Base-by-base conservation (phyloP, 495 filamentous ascomycete species). In the Hypoxylon lenormandii region DNA sequence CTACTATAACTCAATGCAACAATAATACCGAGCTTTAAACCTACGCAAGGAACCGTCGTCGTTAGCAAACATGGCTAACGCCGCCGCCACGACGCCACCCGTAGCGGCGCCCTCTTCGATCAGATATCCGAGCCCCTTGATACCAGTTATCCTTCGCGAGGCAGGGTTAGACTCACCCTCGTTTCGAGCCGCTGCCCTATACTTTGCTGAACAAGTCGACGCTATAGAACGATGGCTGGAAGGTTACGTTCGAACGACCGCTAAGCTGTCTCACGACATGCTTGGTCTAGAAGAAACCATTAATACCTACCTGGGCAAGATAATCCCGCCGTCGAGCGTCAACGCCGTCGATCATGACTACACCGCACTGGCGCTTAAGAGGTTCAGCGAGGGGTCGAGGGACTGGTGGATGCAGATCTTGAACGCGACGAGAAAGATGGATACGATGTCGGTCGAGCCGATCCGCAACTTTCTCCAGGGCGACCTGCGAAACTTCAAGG, bases 121-220 rank as follows among this genome's bases (percentile, higher is more conserved):
- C 42, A 78, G 75, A 46, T 66, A 66, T 46, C 55, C 80, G 43
- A 71, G 78, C 62, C 79, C 79, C 43, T 76, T 81, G 36, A 81
- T 86, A 37, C 94, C 95, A n/a, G 96, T 98, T 26, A 86, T 87
- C 47, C 85, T 97, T 59, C 93, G 92, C 82, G 95, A 98, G 85
- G 95, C 95, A 48, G 91, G 93, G 26, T 89, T 97, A 79, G 95
- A 98, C 79, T 95, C 92, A 2, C 95, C 95, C 19, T 96, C 94
- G 37, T 98, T 98, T 78, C 90, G 95, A 63, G 91, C 93, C 30
- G 91, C 92, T 11, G 88, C 93, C 58, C 79, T 90, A 38, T 93
- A 97, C 81, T 97, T 96, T 80, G 83, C 88, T 30, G 95, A 98
- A 65, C 93, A 98, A 81, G 86, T 97, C 75, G 95, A 98, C 57